Evolutionary conservation across 257 asterid genomes (phyloP).

Genomic region (Scutellaria baicalensis): DNA sequence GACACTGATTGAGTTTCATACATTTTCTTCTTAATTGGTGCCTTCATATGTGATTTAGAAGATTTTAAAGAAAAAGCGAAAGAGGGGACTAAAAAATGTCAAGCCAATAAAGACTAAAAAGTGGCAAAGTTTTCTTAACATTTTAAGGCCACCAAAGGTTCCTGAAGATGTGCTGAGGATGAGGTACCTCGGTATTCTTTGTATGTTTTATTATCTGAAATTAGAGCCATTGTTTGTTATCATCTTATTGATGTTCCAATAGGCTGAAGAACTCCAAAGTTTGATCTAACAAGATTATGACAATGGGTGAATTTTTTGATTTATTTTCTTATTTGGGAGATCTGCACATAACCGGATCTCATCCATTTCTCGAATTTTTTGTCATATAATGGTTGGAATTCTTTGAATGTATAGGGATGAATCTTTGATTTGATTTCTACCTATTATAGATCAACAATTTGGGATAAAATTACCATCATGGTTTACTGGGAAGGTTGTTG

Average conservation of each 20-base stretch:
- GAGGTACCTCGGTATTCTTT: too few relatives aligned
- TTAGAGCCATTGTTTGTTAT: too few relatives aligned
- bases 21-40: neutral
- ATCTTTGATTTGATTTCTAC: neutral
- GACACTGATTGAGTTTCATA: neutral
- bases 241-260: conserved; percentile 33
- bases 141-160: conserved; percentile 69
- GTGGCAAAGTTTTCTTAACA: conserved; percentile 74
- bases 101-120: conserved; percentile 58
- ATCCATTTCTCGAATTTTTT: neutral
- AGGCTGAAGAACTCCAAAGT: conserved; percentile 73
- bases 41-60: conserved; percentile 34
- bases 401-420: neutral
- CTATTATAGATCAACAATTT: conserved; percentile 53
- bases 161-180: conserved; percentile 70
- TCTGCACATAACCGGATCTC: neutral
- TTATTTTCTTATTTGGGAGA: neutral
- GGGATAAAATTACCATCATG: conserved; percentile 65
- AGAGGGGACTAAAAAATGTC: conserved; percentile 49
- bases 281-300: conserved; percentile 82
- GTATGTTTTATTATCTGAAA: too few relatives aligned
- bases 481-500: conserved; percentile 84
- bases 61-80: conserved; percentile 65
- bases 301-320: conserved; percentile 45
- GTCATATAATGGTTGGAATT: neutral